Conservation (phyloP, 2,329 filamentous ascomycete genomes). For the Alternaria burnsii region DNA sequence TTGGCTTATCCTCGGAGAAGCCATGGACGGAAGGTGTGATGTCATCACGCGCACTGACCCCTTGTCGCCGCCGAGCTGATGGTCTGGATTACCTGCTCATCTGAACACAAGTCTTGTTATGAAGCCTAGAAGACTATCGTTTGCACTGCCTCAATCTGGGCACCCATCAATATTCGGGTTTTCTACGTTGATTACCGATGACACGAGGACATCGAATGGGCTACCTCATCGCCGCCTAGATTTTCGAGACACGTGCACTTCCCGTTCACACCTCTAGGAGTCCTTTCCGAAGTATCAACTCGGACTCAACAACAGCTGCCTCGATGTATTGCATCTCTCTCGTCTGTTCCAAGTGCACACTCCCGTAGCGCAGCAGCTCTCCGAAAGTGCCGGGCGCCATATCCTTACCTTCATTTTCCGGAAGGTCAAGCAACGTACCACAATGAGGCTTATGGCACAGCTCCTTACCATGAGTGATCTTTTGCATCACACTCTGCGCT, state of each 20-base stretch:
- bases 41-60: background rate
- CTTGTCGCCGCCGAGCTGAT: background rate
- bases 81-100: background rate
- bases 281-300: constrained; percentile 33
- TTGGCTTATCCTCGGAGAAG: background rate
- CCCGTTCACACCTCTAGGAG: constrained; percentile 21
- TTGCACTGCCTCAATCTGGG: background rate
- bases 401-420: constrained; percentile 46
- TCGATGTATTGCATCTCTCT: constrained; percentile 38
- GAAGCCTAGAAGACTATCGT: background rate
- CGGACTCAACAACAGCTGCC: constrained; percentile 15
- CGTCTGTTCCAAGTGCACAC: constrained; percentile 48
- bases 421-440: constrained; percentile 42
- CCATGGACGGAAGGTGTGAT: background rate
- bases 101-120: background rate
- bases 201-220: background rate
- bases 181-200: background rate
- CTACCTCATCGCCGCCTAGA: background rate
- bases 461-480: constrained; percentile 49
- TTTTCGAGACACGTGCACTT: background rate
- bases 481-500: constrained; percentile 45
- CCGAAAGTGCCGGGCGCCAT: constrained; percentile 47
- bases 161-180: background rate
- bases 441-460: constrained; percentile 34
- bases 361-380: constrained; percentile 49